Evolutionary conservation across 2,329 filamentous ascomycete species (phyloP).

Genomic region (Leptographium galeiforme): DNA sequence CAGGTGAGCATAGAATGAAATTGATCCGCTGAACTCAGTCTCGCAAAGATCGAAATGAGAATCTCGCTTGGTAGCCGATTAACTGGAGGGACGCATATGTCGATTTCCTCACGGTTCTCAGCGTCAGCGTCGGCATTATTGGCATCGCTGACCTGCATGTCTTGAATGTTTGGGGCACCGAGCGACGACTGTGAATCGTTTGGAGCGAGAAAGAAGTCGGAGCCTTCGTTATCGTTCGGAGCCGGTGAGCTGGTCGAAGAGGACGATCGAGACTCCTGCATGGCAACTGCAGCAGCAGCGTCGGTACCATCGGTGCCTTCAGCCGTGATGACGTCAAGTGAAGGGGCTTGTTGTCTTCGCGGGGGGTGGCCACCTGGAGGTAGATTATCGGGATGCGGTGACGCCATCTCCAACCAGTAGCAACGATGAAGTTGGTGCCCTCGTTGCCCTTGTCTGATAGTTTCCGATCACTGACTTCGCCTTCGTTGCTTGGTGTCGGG

Average conservation of each 20-base stretch:
- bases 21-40: conserved; percentile 64
- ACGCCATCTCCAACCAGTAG: conserved; percentile 3
- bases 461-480: not conserved
- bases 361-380: not conserved
- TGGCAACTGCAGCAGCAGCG: conserved; percentile 9
- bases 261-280: conserved; percentile 41
- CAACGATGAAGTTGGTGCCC: not conserved
- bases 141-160: conserved; percentile 56
- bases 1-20: conserved; percentile 88
- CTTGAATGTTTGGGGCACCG: conserved; percentile 63
- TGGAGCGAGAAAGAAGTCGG: conserved; percentile 76
- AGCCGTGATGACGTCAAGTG: conserved; percentile 12
- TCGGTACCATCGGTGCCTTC: conserved; percentile 17
- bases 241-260: conserved; percentile 65
- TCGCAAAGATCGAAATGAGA: conserved; percentile 82
- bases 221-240: conserved; percentile 74
- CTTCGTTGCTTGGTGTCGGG: not conserved
- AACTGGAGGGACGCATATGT: conserved; percentile 62
- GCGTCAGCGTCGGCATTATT: conserved; percentile 18
- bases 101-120: not conserved
- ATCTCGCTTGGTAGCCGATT: conserved; percentile 85
- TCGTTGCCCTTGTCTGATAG: not conserved
- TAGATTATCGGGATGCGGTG: not conserved
- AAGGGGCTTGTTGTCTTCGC: conserved; percentile 10
- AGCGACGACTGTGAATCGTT: conserved; percentile 93